Conservation (phyloP, 768 basidiomycete species). For the Calocybe cyanea region DNA sequence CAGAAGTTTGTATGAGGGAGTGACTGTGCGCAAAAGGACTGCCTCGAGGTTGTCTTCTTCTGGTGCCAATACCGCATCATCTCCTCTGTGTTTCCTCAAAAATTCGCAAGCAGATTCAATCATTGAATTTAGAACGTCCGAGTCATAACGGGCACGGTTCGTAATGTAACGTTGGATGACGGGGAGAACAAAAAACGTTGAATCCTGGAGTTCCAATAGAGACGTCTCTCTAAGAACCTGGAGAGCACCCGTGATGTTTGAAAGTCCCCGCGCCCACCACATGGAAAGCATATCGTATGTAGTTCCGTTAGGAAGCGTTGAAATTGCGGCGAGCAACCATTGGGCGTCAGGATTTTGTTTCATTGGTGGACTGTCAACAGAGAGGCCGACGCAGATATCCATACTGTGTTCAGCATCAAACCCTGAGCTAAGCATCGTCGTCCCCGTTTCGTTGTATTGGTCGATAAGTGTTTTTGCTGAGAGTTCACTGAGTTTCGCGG, state of each 20-base stretch:
- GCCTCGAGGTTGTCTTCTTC: constrained; percentile 14
- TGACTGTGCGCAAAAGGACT: constrained; percentile 9
- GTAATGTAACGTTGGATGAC: constrained; percentile 17
- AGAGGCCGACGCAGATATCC: constrained; percentile 8
- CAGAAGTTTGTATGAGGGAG: too few species aligned
- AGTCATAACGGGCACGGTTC: constrained; percentile 5
- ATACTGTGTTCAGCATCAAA: constrained; percentile 10
- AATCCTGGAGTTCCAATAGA: background rate
- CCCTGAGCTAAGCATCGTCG: constrained; percentile 4
- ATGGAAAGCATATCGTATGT: constrained; percentile 6
- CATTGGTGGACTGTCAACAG: constrained; percentile 7
- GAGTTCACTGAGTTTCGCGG: background rate
- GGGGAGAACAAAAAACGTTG: constrained; percentile 13
- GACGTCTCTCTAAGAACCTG: constrained; percentile 2
- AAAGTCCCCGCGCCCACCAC: constrained; percentile 9
- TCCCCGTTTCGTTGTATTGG: constrained; percentile 1
- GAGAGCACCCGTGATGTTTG: constrained; percentile 4
- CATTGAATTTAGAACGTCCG: constrained; percentile 1
- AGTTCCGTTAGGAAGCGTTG: constrained; percentile 23
- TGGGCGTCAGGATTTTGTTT: background rate
- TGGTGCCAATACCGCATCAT: background rate
- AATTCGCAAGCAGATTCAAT: constrained; percentile 10
- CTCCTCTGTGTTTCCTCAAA: constrained; percentile 1
- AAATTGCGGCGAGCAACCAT: constrained; percentile 15
- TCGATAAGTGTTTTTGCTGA: constrained; percentile 1